Base-by-base conservation (phyloP, 1,139 yeast species). In the Magnusiomyces sp. region DNA sequence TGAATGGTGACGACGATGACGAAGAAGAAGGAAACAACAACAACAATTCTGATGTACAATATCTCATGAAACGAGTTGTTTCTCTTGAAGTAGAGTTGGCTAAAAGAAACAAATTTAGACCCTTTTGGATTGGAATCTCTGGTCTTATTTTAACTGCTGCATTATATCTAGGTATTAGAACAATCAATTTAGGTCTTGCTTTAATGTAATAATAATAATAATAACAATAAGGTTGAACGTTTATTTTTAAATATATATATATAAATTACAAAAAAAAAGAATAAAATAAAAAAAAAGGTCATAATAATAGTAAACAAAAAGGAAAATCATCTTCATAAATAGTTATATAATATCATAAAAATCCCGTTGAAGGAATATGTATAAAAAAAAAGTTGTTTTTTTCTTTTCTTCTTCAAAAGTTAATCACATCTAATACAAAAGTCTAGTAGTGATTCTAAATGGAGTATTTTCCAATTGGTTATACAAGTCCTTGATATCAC, bases 381-480 rank as follows among this genome's bases (percentile, higher is more conserved):
- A n/a, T n/a, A n/a, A n/a, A n/a, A n/a, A n/a, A n/a, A n/a, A n/a
- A n/a, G n/a, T n/a, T n/a, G n/a, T n/a, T n/a, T n/a, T n/a, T n/a
- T n/a, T n/a, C n/a, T n/a, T n/a, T n/a, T n/a, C n/a, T n/a, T n/a
- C n/a, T n/a, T n/a, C n/a, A n/a, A n/a, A n/a, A n/a, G n/a, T n/a
- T n/a, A n/a, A n/a, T n/a, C 5, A 10, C 9, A 29, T 43, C 53
- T 78, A 92, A 67, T 92, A 94, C 58, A 92, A 75, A 62, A 94
- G 75, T 70, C 99, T 84, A 60, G 95, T 89, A 53, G 89, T 83
- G 63, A 92, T 87, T 70, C 86, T 88, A 76, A 83, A 88, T 47
- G 94, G 90, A 46, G 97, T 92, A 65, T 81, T 81, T 68, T 86
- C 95, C 64, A 92, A 79, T 69, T 86, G 85, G 64, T 86, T 87